Base-by-base conservation (phyloP, 192 early-diverging fungal species). In the Entophlyctis helioformis region DNA sequence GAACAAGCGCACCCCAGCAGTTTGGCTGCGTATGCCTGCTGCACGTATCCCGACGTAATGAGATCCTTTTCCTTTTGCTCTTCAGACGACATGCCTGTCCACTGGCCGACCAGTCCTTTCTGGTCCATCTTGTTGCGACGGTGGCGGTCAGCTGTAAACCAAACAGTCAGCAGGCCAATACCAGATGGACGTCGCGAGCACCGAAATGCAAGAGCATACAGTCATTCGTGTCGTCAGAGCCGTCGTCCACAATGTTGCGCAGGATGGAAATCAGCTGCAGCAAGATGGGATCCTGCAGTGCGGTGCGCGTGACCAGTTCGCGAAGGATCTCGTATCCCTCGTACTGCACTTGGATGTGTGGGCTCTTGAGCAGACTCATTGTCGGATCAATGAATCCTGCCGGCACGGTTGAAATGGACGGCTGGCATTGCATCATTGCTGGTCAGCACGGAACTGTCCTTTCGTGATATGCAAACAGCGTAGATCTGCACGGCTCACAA, bases 331-430 rank as follows among this genome's bases (percentile, higher is more conserved):
- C 76, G 46, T 63, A 79, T 1, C 70, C 70, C 62, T 80, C 76
- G 44, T 80, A 74, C 42, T 80, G 76, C 33, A 80, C 64, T 45
- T 78, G 74, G 46, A 77, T 67, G 46, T 77, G 69, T 16, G 65
- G 61, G 32, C 48, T 65, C 36, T 70, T 72, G 21, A 80, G 48
- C 44, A 80, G 48, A 1, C 44, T 41, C 8, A 73, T 46, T 2
- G 66, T 64, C 11, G 68, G 66, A 25, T 80, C 76, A 15, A 80
- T 60, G 38, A 80, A 54, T 13, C 71, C 64, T 7, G 71, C 46
- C 49, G 71, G 72, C 18, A 77, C 49, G 13, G 56, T 65, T 53
- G 45, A 56, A 56, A 76, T 72, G 6, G 64, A 64, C 28, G 74
- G 73, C 64, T 78, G 34, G 6, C 11, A 26, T n/a, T 25, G 27